These are phyloP conservation scores for Malassezia nana DNA, from an alignment of 1,284 basidiomycete species.

Conservation along the genomic window DNA sequence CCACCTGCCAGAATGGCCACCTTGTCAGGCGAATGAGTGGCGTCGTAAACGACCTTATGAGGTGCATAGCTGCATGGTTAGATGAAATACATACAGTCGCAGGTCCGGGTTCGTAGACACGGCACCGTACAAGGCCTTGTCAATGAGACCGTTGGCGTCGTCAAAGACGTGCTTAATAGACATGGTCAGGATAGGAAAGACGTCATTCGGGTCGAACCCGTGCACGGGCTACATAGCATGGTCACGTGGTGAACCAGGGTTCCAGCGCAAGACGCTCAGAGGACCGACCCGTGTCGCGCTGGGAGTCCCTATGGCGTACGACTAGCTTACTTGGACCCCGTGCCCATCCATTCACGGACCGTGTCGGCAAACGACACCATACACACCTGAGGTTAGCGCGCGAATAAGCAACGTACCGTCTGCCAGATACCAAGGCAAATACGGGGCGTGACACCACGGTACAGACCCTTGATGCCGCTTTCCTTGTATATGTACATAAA, in stretches of 20 bases:
- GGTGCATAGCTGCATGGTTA: conserved; percentile 26
- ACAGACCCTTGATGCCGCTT: conserved; percentile 91
- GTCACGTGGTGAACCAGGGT: neutral
- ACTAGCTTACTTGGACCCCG: neutral
- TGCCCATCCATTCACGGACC: conserved; percentile 51
- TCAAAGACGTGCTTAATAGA: conserved; percentile 47
- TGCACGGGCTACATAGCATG: neutral
- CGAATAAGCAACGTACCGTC: conserved; percentile 52
- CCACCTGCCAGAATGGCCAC: conserved; percentile 52
- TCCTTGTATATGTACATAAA: conserved; percentile 85
- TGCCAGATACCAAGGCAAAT: conserved; percentile 94
- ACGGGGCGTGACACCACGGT: conserved; percentile 92
- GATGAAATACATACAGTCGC: conserved; percentile 29
- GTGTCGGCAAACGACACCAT: conserved; percentile 97
- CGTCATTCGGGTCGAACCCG: neutral
- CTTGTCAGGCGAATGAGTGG: conserved; percentile 47
- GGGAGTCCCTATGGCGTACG: neutral
- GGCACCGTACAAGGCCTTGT: conserved; percentile 39
- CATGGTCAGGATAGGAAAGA: conserved; percentile 20
- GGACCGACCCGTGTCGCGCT: neutral
- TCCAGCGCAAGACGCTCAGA: neutral
- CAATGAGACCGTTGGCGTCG: conserved; percentile 39
- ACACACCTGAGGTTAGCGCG: conserved; percentile 55
- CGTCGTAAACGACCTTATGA: conserved; percentile 46
- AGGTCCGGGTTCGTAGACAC: conserved; percentile 42